Evolutionary conservation across 148 eudicot genomes (phyloP).

Genomic region (Cornus controversa): DNA sequence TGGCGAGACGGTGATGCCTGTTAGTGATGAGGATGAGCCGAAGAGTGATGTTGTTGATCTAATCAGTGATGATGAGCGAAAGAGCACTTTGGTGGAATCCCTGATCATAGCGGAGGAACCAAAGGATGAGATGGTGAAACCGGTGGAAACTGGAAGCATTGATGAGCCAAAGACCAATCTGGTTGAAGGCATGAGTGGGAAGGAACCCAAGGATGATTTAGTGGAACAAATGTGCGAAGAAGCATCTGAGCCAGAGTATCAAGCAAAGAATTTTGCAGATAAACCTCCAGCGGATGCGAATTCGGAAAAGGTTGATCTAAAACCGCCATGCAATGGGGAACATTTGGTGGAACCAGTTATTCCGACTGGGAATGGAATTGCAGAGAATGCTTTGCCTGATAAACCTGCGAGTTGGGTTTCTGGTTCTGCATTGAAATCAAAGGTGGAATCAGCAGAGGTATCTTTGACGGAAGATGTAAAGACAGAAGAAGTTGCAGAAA

Average conservation of each 20-base stretch:
- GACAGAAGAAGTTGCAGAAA: constrained; percentile 3
- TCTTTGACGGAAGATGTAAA: not conserved
- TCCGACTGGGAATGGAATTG: not conserved
- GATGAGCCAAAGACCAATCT: not conserved
- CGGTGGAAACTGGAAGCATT: not conserved
- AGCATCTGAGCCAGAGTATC: not conserved
- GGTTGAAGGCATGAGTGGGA: not conserved
- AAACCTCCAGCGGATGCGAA: not conserved
- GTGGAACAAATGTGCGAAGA: not conserved
- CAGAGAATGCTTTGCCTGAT: constrained; percentile 8
- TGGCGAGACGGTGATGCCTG: not conserved
- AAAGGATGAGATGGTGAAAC: not conserved
- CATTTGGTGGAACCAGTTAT: not conserved
- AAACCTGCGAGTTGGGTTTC: constrained; percentile 27
- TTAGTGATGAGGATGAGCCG: constrained; percentile 35
- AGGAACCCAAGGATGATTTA: constrained; percentile 16
- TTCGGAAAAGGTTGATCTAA: constrained; percentile 9
- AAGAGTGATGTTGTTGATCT: constrained; percentile 22
- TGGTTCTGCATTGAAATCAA: constrained; percentile 24
- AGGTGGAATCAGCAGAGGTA: constrained; percentile 3
- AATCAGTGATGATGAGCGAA: constrained; percentile 29
- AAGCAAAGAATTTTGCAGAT: not conserved
- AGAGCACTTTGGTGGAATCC: constrained; percentile 16
- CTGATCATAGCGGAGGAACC: constrained; percentile 22
- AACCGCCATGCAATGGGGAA: not conserved